A percentile compares a stretch with the other conserved stretches of the same genome.
These are phyloP conservation scores for Cyberlindnera euphorbiae DNA, from an alignment of 805 yeast species.

Conservation along the genomic window DNA sequence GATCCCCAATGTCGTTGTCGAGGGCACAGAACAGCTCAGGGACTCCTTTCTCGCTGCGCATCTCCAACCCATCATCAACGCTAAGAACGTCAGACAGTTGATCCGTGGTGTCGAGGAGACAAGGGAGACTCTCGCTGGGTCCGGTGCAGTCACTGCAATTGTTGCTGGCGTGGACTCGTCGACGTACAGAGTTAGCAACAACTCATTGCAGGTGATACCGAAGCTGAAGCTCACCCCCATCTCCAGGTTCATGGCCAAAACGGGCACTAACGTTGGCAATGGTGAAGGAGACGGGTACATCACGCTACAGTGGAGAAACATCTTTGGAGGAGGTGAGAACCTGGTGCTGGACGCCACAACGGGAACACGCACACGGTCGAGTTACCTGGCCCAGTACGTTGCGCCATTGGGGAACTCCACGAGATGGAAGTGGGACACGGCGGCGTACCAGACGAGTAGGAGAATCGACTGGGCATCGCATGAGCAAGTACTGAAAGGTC, in stretches of 20 bases:
- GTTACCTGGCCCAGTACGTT: conserved; percentile 47
- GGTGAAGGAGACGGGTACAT: conserved; percentile 96
- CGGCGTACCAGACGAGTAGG: conserved; percentile 47
- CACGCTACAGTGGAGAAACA: conserved; percentile 59
- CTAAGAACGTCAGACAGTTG: conserved; percentile 38
- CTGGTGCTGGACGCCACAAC: conserved; percentile 50
- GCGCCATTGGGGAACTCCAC: conserved; percentile 45
- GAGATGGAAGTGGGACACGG: conserved; percentile 49
- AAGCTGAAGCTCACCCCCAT: conserved; percentile 40
- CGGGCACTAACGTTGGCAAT: conserved; percentile 95
- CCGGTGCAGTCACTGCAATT: conserved; percentile 40
- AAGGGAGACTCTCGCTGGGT: conserved; percentile 38
- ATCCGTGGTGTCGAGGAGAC: conserved; percentile 39
- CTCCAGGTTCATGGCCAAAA: conserved; percentile 72
- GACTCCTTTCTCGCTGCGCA: conserved; percentile 42
- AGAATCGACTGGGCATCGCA: conserved; percentile 49
- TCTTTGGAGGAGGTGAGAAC: conserved; percentile 67
- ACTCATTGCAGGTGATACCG: conserved; percentile 27
- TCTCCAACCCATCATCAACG: conserved; percentile 40
- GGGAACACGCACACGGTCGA: conserved; percentile 56
- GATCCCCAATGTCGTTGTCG: conserved; percentile 41
- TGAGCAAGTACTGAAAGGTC: conserved; percentile 46
- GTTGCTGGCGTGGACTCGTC: conserved; percentile 28
- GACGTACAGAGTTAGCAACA: not conserved
- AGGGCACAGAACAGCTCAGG: conserved; percentile 44